Conservation (phyloP, 352 stramenopile genomes). For the Pythium apleroticum region DNA sequence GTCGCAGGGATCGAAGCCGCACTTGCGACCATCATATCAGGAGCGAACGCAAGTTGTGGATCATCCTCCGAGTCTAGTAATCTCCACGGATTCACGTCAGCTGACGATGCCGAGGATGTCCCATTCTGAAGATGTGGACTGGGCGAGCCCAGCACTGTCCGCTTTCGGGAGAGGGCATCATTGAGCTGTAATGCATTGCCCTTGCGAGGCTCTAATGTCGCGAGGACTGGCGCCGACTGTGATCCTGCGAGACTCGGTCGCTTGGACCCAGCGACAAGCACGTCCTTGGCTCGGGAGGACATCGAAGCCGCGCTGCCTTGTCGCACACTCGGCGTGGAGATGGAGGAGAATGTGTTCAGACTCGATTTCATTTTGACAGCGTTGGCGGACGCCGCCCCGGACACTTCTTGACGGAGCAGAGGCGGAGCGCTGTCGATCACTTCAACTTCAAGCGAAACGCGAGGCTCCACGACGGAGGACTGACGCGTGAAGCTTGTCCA, state of each 20-base stretch:
- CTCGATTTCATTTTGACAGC: constrained; percentile 29
- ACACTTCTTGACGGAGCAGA: constrained; percentile 15
- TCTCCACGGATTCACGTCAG: constrained; percentile 15
- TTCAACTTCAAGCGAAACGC: constrained; percentile 17
- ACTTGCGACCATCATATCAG: constrained; percentile 27
- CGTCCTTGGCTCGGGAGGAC: background rate
- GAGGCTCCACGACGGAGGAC: constrained; percentile 12
- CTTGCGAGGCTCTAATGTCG: constrained; percentile 6
- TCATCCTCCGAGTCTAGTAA: constrained; percentile 17
- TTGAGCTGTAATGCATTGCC: constrained; percentile 10
- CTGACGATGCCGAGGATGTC: background rate
- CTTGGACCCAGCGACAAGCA: background rate
- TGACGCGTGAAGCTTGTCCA: constrained; percentile 13
- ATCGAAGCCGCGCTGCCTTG: constrained; percentile 2
- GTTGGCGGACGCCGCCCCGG: background rate
- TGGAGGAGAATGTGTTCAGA: constrained; percentile 24
- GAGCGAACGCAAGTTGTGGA: constrained; percentile 5
- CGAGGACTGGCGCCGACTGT: constrained; percentile 11
- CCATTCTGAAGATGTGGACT: constrained; percentile 4
- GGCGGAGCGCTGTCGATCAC: constrained; percentile 21
- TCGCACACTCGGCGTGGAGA: constrained; percentile 9
- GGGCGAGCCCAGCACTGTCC: background rate
- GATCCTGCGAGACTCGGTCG: constrained; percentile 7
- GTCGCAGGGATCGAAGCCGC: constrained; percentile 14
- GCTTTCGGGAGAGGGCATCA: constrained; percentile 21